Evolutionary conservation across 306 rosid species (phyloP), one percentile per base, ranked within the genome.

Genomic region (Oemleria cerasiformis): DNA sequence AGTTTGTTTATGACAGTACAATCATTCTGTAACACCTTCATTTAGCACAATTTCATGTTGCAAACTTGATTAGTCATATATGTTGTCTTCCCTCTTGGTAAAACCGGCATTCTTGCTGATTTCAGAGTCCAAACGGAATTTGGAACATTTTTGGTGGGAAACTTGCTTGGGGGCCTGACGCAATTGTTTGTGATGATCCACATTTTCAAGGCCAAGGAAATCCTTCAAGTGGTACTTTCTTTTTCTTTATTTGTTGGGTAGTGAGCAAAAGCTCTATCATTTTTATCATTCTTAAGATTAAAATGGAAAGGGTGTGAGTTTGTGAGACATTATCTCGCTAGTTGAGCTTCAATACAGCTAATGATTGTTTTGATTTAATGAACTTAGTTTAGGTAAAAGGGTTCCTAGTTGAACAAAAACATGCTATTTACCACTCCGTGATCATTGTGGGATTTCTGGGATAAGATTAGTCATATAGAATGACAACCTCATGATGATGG

Each of bases 61-160:
- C 56, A 30, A 44, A 45, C 20, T 60, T 9, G 15, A 36, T 56
- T 56, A 38, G 5, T 56, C 62, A 56, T 56, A 56, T 56, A 2
- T 23, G 14, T 48, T 19, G 76, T 38, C 38, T 11, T 54, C 25
- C 39, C 72, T 54, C 21, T 51, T 43, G 71, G 34, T 43, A 38
- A 43, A 82, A 73, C 50, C 47, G 42, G 71, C 67, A 48, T 63
- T 48, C 70, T 78, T 69, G 61, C 69, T 76, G 74, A 72, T 79
- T 84, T 77, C 84, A 89, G 96, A 89, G 83, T 79, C 87, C 92
- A 82, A 89, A 81, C 57, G 96, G 96, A 58, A 79, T 89, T 83
- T 89, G 96, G 96, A 89, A 89, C 84, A 89, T 89, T 76, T 89
- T 81, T 59, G 96, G 92, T 73, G 96, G 96, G 66, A 85, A 87